A percentile compares a stretch with the other conserved stretches of the same genome.
Evolutionary conservation across 768 basidiomycete genomes (phyloP).

Genomic region (Sistotremastrum niveocremeum): DNA sequence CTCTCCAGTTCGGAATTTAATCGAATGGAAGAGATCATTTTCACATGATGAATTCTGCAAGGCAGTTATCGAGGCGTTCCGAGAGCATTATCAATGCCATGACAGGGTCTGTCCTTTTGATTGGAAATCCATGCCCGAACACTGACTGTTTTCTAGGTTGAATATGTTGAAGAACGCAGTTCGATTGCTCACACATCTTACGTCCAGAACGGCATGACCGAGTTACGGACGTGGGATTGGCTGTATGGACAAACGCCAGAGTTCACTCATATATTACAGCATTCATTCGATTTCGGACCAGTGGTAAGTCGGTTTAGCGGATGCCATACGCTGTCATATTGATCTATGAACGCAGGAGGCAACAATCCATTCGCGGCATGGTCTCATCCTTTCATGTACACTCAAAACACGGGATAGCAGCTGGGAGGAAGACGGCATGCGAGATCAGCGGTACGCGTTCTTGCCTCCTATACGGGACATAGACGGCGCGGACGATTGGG

Average conservation of each 20-base stretch:
- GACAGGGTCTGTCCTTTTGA: not conserved
- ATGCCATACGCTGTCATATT: not conserved
- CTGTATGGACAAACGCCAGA: slow-evolving; percentile 87
- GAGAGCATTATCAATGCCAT: slow-evolving; percentile 30
- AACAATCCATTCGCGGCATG: slow-evolving; percentile 49
- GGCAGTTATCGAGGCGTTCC: slow-evolving; percentile 60
- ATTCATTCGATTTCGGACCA: slow-evolving; percentile 24
- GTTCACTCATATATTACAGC: slow-evolving; percentile 52
- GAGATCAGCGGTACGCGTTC: slow-evolving; percentile 24
- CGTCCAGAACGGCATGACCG: slow-evolving; percentile 55
- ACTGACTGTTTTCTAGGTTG: not conserved
- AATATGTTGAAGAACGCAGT: not conserved
- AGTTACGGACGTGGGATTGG: slow-evolving; percentile 93
- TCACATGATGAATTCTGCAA: slow-evolving; percentile 59
- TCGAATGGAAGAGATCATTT: slow-evolving; percentile 32
- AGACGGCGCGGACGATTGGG: slow-evolving; percentile 1
- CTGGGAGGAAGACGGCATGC: slow-evolving; percentile 15
- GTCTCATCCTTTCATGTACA: slow-evolving; percentile 40
- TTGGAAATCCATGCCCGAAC: not conserved
- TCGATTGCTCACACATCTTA: slow-evolving; percentile 17
- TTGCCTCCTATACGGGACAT: slow-evolving; percentile 15
- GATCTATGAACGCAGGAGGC: slow-evolving; percentile 22
- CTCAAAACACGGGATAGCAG: slow-evolving; percentile 14
- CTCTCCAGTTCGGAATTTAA: slow-evolving; percentile 82
- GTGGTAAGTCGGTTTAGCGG: slow-evolving; percentile 20